phyloP scores from a whole-genome alignment of 441 rosid species.

The Adansonia grandidieri region DNA sequence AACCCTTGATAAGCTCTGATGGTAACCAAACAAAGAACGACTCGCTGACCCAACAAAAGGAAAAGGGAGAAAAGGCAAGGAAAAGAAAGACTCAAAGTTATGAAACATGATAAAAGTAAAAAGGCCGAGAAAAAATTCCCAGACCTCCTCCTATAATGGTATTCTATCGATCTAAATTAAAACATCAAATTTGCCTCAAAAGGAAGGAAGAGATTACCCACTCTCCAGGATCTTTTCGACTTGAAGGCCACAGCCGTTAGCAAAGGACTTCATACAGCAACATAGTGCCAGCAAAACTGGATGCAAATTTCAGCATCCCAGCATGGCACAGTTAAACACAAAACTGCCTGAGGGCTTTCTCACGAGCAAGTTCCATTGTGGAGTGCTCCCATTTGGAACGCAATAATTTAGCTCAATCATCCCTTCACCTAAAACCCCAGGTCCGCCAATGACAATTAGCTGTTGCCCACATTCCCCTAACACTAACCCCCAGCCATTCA shows the following conservation, averaged over 20 bases:
- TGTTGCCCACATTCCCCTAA: conserved; percentile 72
- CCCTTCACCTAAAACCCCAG: conserved; percentile 49
- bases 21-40: conserved; percentile 26
- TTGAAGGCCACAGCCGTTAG: conserved; percentile 17
- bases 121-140: conserved; percentile 6
- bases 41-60: conserved; percentile 16
- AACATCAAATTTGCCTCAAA: conserved; percentile 35
- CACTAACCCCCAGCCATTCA: conserved; percentile 86
- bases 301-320: conserved; percentile 64
- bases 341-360: conserved; percentile 53
- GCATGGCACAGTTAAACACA: conserved; percentile 73
- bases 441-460: conserved; percentile 67
- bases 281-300: conserved; percentile 26
- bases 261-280: conserved; percentile 18
- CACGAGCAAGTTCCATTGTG: conserved; percentile 63
- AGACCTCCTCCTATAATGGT: conserved; percentile 27
- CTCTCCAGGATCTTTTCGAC: conserved; percentile 34
- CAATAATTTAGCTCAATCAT: conserved; percentile 66
- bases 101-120: conserved; percentile 20
- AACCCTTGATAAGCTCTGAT: conserved; percentile 31
- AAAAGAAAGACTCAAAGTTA: conserved; percentile 20
- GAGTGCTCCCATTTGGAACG: conserved; percentile 60
- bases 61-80: neutral
- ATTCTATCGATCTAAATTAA: conserved; percentile 32
- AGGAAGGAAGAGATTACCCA: conserved; percentile 37